A percentile compares a stretch with the other conserved stretches of the same genome.
Conservation (phyloP, 768 basidiomycete species). For the Psilocybe subaeruginosa region DNA sequence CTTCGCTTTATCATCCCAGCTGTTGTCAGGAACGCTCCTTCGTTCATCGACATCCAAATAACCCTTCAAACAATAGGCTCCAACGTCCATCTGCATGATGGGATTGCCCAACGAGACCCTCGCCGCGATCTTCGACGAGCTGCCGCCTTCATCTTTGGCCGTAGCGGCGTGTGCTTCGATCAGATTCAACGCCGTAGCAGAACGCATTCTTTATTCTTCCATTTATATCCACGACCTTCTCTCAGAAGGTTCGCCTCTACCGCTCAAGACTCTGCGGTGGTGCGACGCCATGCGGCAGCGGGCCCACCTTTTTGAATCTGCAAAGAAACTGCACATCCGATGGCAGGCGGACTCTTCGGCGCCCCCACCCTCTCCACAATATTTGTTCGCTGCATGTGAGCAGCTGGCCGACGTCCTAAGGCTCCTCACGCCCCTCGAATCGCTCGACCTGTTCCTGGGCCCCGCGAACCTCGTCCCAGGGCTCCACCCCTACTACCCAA, state of each 20-base stretch:
- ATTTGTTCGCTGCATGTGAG: constrained; percentile 41
- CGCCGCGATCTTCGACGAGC: constrained; percentile 45
- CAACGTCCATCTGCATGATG: constrained; percentile 13
- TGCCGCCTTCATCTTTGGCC: constrained; percentile 40
- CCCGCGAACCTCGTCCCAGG: constrained; percentile 40
- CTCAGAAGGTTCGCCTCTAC: constrained; percentile 41
- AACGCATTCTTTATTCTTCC: constrained; percentile 60
- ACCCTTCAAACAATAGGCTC: not conserved
- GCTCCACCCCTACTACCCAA: constrained; percentile 7
- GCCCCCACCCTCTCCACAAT: constrained; percentile 24
- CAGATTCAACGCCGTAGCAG: constrained; percentile 54
- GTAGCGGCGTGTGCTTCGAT: constrained; percentile 47
- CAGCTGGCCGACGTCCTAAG: constrained; percentile 40
- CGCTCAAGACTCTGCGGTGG: constrained; percentile 49
- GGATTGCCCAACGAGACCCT: constrained; percentile 62
- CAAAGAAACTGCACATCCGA: constrained; percentile 51
- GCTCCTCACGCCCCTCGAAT: constrained; percentile 45
- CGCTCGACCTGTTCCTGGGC: constrained; percentile 56
- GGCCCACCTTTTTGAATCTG: constrained; percentile 47
- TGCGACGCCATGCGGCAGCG: constrained; percentile 52
- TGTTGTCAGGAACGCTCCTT: not conserved
- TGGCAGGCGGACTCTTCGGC: constrained; percentile 43
- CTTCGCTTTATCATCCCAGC: not conserved
- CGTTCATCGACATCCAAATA: not conserved
- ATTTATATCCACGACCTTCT: constrained; percentile 52